Evolutionary conservation across 2,329 filamentous ascomycete species (phyloP), one percentile per base, ranked within the genome.

Genomic region (Diaporthe vexans): DNA sequence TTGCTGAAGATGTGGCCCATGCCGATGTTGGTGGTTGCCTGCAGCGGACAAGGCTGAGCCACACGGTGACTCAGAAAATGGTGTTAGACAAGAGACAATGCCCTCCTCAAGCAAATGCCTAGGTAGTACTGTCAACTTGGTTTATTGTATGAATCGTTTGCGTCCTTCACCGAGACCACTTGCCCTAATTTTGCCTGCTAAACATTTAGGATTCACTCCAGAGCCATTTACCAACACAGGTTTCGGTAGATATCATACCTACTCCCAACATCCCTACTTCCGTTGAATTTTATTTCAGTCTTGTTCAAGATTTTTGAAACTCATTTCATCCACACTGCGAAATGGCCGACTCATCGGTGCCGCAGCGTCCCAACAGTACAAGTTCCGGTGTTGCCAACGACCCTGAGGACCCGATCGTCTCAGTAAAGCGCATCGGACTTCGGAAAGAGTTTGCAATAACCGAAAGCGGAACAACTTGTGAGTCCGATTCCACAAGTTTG

Each of bases 11-110:
- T 11, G 24, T 21, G 58, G 7, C 13, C 24, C 37, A 21, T 21
- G 24, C 21, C 13, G 8, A 48, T n/a, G 40, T 65, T 33, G 29
- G 29, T 65, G 61, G 61, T 51, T 67, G 61, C 61, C 61, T 67
- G 29, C 29, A 67, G 19, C 10, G n/a, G 29, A 24, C 26, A 4
- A 2, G 29, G 35, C 43, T 37, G 51, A 19, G 43, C 61, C 61
- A 51, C 43, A 10, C 6, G 8, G 43, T 48, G 59, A 65, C 37
- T 61, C 58, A 61, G 37, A 26, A 15, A 9, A 61, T 46, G 24
- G 0, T 19, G 8, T 13, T 24, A 9, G 9, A 7, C 21, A 13
- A 6, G 33, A 11, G 2, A 3, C 2, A 19, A 24, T 19, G n/a
- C 7, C 4, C 4, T 10, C 21, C 29, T 8, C 21, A 13, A 11